These are phyloP conservation scores for Magnolia officinalis DNA, from an alignment of 164 flowering plant species.

Conservation along the genomic window DNA sequence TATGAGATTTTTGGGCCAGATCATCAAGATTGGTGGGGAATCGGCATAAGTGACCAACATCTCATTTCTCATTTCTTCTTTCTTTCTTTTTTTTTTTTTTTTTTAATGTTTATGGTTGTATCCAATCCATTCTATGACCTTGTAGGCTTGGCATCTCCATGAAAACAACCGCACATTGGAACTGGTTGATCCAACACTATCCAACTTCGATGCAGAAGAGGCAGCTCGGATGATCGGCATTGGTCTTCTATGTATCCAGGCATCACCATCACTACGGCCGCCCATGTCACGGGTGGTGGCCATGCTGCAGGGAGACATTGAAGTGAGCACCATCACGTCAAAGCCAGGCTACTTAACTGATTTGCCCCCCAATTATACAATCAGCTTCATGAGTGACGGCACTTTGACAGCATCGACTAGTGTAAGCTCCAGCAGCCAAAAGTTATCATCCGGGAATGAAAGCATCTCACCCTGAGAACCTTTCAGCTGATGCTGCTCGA, in stretches of 20 bases:
- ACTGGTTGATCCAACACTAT: conserved; percentile 38
- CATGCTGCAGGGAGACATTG: conserved; percentile 60
- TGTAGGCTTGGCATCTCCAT: conserved; percentile 53
- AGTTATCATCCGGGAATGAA: conserved; percentile 13
- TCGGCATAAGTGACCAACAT: too few species aligned
- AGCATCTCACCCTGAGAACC: not conserved
- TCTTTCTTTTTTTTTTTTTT: too few species aligned
- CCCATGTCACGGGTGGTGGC: conserved; percentile 61
- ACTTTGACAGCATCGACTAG: not conserved
- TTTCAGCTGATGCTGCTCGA: not conserved
- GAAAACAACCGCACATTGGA: conserved; percentile 36
- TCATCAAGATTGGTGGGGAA: too few species aligned
- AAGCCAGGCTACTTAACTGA: conserved; percentile 27
- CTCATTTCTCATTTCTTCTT: too few species aligned
- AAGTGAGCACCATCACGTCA: conserved; percentile 38
- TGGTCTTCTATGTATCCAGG: conserved; percentile 60
- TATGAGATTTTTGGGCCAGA: too few species aligned
- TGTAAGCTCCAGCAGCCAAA: conserved; percentile 5
- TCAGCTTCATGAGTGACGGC: conserved; percentile 15
- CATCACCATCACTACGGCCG: conserved; percentile 54
- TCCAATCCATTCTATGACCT: not conserved
- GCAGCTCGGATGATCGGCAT: conserved; percentile 40
- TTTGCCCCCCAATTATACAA: conserved; percentile 12
- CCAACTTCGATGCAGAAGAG: conserved; percentile 36
- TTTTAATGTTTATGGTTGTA: too few species aligned